Evolutionary conservation across 148 eudicot genomes (phyloP), one percentile per base, ranked within the genome.

Genomic region (Persicaria tinctoria): DNA sequence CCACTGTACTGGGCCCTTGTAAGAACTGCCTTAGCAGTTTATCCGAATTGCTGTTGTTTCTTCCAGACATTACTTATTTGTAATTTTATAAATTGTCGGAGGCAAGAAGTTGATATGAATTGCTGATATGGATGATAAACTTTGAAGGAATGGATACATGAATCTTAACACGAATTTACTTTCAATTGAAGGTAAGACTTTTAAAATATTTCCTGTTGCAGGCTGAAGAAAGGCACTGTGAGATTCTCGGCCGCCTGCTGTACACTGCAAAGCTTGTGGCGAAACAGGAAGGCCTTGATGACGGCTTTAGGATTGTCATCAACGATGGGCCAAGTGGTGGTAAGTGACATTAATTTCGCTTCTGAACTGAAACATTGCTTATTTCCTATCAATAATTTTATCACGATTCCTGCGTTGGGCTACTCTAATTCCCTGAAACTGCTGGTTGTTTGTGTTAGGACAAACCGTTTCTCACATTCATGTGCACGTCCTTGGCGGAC

Each of bases 401-500:
- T 38, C 38, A 50, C 20, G 41, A 32, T 32, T 32, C 41, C 2
- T 32, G 41, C 3, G 0, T 32, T 32, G 41, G 41, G 41, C 41
- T 32, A 32, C 41, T 32, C 41, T 32, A 63, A 2, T 32, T 13
- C 45, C 14, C 32, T 63, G 57, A 63, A 41, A 66, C 16, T 68
- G 18, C 59, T 49, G 27, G 17, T 66, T 77, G 50, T 17, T 63
- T 62, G 69, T 82, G 47, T 77, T 74, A 93, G 98, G 97, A 76
- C 98, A 91, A 91, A 91, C 98, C 69, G 96, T 94, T 78, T 90
- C 88, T 78, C 98, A 94, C 79, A 76, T 94, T 76, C 98, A 94
- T 51, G 74, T 90, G 69, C 98, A 94, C 80, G 88, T 94, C 64
- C 88, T 94, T 12, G 98, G 98, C 63, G 98, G 98, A 74, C 91